phyloP scores from a whole-genome alignment of 1,139 yeast genomes.

The Citeromyces siamensis region DNA sequence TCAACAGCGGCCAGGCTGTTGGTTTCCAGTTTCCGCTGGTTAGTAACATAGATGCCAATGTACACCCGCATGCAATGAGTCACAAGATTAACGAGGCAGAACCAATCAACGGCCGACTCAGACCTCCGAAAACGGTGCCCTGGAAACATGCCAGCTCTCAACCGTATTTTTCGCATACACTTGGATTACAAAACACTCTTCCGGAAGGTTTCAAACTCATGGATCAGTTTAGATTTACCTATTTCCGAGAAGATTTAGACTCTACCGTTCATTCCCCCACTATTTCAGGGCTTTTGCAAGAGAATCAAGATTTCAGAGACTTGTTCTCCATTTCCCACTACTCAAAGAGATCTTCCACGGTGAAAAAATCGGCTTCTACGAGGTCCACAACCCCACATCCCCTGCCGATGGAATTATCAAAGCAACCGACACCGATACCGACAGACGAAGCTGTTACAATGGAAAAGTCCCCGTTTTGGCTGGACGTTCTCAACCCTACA shows the following conservation, averaged over 20 bases:
- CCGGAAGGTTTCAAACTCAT: conserved; percentile 22
- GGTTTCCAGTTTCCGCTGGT: conserved; percentile 21
- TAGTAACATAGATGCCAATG: conserved; percentile 17
- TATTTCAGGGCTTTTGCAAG: conserved; percentile 66
- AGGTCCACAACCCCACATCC: conserved; percentile 2
- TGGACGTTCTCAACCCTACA: conserved; percentile 85
- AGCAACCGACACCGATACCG: conserved; percentile 3
- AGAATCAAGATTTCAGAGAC: conserved; percentile 32
- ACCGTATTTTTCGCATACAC: conserved; percentile 3
- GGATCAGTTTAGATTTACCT: conserved; percentile 64
- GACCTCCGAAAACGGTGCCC: conserved; percentile 70
- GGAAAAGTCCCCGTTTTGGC: conserved; percentile 62
- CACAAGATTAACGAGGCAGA: conserved; percentile 49
- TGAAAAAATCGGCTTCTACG: conserved; percentile 1
- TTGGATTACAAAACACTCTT: conserved; percentile 20
- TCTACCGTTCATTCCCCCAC: conserved; percentile 87
- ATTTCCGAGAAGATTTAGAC: conserved; percentile 81
- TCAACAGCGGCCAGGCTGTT: conserved; percentile 11
- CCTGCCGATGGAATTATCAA: neutral
- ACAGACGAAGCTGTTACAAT: neutral
- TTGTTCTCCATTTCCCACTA: conserved; percentile 30
- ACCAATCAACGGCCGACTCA: conserved; percentile 45
- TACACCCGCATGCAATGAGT: conserved; percentile 10
- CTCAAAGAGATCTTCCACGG: conserved; percentile 5
- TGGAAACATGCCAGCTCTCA: conserved; percentile 26